Percentiles rank a stretch among this genome's conserved stretches.
Conservation (phyloP, 495 filamentous ascomycete genomes). For the Margaritispora aquatica region DNA sequence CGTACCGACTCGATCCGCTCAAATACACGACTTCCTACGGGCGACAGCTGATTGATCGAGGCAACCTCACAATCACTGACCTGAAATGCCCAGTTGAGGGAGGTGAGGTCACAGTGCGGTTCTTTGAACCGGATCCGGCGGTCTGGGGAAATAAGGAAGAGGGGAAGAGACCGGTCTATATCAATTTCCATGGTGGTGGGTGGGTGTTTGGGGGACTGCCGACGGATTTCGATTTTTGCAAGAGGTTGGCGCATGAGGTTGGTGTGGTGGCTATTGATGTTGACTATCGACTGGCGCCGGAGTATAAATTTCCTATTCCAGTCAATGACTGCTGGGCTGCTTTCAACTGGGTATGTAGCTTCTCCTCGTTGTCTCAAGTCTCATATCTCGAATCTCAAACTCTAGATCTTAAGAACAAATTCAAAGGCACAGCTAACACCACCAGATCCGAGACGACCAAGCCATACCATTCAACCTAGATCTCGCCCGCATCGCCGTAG, state of each 20-base stretch:
- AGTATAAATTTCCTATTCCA: slow-evolving; percentile 37
- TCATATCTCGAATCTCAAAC: no score
- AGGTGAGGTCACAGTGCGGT: neutral
- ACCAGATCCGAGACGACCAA: neutral
- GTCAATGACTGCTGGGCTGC: slow-evolving; percentile 43
- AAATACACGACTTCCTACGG: slow-evolving; percentile 3
- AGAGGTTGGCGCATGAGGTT: slow-evolving; percentile 24
- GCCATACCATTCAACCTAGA: neutral
- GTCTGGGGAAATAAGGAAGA: no score
- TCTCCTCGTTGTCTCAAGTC: neutral
- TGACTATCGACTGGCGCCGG: slow-evolving; percentile 40
- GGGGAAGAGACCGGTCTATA: neutral
- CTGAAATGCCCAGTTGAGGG: neutral
- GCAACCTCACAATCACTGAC: neutral
- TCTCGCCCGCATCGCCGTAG: slow-evolving; percentile 20
- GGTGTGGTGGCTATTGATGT: slow-evolving; percentile 32
- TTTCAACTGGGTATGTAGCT: slow-evolving; percentile 35
- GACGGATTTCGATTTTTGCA: slow-evolving; percentile 27
- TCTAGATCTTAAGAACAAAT: no score
- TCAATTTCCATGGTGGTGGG: slow-evolving; percentile 25
- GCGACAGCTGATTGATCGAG: neutral
- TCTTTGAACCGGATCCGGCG: neutral
- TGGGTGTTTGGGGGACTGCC: slow-evolving; percentile 34
- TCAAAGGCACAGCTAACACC: neutral
- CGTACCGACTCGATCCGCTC: neutral